Base-by-base conservation (phyloP, 768 basidiomycete genomes). In the Macrocybe gigantea region DNA sequence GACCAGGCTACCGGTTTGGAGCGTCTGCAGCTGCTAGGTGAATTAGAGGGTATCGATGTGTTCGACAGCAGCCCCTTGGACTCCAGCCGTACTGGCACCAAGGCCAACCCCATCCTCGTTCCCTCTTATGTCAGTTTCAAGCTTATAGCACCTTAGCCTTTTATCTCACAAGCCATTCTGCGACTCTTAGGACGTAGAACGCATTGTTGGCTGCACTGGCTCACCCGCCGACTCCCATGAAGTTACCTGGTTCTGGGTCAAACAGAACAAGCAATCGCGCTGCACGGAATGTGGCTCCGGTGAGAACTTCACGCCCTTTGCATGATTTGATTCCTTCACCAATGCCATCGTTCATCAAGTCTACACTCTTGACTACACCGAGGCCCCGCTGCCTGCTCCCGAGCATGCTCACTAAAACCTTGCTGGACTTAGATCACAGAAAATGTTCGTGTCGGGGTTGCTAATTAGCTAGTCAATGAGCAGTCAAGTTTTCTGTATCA, bases 1-100 rank as follows among this genome's bases (percentile, higher is more conserved):
- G 80, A 88, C 54, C 95, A 99, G 70, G 82, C 94, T 11, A 99
- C 95, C 57, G 95, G 95, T 81, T 75, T 97, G 47, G 94, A 97
- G 68, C 91, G 95, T 68, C 82, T 96, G 62, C 91, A 99, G 69
- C 72, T 96, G 42, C 70, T 97, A 45, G 93, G 88, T 60, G 85
- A 92, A 52, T 71, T 93, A 60, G 82, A 92, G 66, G 94, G 93
- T 47, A 70, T 93, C 45, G 84, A 90, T 38, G 80, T 93, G 44
- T 99, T 99, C 71, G 93, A 97, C 65, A 77, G 85, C 61, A 77
- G 80, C 49, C 88, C 93, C 33, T 76, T 96, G 54, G 85, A 92
- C 61, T 71, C 93, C 47, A 85, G 83, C 67, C 80, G 88, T 59
- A 67, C 92, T 64, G 95, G 95, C 55, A 97, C 95, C 46, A 76